Evolutionary conservation across 1,284 basidiomycete genomes (phyloP), one percentile per base, ranked within the genome.

Genomic region (Marasmius tenuissimus): DNA sequence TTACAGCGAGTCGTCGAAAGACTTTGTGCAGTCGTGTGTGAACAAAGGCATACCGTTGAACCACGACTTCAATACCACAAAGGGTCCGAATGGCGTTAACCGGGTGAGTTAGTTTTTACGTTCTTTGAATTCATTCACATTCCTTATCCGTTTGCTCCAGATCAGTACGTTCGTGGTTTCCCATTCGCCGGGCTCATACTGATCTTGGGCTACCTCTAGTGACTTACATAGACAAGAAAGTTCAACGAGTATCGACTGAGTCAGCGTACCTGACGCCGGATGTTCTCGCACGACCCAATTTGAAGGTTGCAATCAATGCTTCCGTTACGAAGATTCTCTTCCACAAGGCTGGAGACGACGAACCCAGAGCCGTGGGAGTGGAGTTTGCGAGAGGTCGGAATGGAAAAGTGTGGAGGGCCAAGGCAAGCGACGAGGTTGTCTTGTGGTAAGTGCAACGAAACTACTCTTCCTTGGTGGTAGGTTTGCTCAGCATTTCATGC

Each of bases 251-350:
- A 2, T 85, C 87, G 0, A 80, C 85, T 0, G 87, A 90, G 67
- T 74, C 81, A 1, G 86, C 85, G 0, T 91, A 91, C 67, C 77
- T 91, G 33, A 89, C 87, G 0, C 72, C 80, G 1, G 77, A 83
- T 0, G 88, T 89, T 1, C 77, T 90, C 8, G 75, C 78, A 1
- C 79, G 89, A 47, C 81, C 81, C 14, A 91, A 91, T 67, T 76
- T 91, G 38, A 87, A 78, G 38, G 81, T 91, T 35, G 78, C 79
- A 1, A 80, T 81, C 9, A 74, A 80, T 48, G 82, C 85, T 0
- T 78, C 78, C 11, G 86, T 82, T 12, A 86, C 84, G 9, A 81
- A 77, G 35, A 72, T 91, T 27, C 61, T 88, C 2, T 91, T 92
- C 69, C 85, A 88, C 59, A 77, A 74, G 4, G 68, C 65, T 52